These are phyloP conservation scores for Gryganskiella cystojenkinii DNA, from an alignment of 192 early-diverging fungal genomes.

Conservation along the genomic window DNA sequence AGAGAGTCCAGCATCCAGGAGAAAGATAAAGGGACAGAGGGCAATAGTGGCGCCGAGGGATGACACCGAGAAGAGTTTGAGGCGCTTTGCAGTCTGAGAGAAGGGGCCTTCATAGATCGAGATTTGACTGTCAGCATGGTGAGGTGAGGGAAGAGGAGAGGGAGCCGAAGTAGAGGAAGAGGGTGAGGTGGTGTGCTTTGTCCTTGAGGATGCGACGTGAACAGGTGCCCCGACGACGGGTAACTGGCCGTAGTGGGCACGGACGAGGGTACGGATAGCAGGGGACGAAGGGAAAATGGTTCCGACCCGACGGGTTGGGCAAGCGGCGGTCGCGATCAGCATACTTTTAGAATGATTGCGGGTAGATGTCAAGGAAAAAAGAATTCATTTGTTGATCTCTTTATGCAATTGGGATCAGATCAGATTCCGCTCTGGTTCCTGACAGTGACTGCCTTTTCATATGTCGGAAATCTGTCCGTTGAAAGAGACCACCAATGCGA, in stretches of 20 bases:
- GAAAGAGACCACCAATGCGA: too few relatives aligned
- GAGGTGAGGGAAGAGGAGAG: slow-evolving; percentile 10
- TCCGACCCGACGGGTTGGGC: slow-evolving; percentile 11
- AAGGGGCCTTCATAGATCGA: slow-evolving; percentile 64
- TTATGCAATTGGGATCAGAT: too few relatives aligned
- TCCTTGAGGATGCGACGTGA: neutral
- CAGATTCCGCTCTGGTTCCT: too few relatives aligned
- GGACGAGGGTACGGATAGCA: neutral
- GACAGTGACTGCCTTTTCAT: too few relatives aligned
- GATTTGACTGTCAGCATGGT: slow-evolving; percentile 32
- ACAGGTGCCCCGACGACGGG: slow-evolving; percentile 22
- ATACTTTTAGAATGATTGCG: neutral
- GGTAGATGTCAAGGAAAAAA: too few relatives aligned
- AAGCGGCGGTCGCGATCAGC: slow-evolving; percentile 16
- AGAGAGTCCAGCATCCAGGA: slow-evolving; percentile 61
- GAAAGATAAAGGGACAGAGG: slow-evolving; percentile 64
- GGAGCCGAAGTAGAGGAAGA: slow-evolving; percentile 3
- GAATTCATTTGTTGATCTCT: too few relatives aligned
- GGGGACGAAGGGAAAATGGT: neutral
- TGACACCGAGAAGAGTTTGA: slow-evolving; percentile 67
- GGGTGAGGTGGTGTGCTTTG: slow-evolving; percentile 5
- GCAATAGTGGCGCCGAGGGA: slow-evolving; percentile 61
- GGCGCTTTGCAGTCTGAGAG: slow-evolving; percentile 57
- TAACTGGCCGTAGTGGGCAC: slow-evolving; percentile 38
- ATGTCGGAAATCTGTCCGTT: too few relatives aligned